A percentile compares a stretch with the other conserved stretches of the same genome.
Evolutionary conservation across 2,329 filamentous ascomycete genomes (phyloP).

Genomic region (Ascochyta rabiei): DNA sequence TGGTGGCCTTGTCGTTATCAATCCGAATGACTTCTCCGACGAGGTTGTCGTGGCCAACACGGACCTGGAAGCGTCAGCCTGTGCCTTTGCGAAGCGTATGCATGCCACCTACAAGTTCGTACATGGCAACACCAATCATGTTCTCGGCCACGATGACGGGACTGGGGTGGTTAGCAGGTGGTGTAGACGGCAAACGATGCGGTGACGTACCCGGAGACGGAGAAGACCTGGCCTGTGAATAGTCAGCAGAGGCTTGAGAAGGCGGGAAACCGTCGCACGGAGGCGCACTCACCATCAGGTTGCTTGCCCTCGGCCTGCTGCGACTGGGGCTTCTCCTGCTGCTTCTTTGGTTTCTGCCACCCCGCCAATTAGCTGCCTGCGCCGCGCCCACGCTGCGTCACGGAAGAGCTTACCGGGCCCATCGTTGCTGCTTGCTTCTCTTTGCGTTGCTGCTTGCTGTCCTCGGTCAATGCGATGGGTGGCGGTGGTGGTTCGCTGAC

Average conservation of each 20-base stretch:
- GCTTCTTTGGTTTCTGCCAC: constrained; percentile 41
- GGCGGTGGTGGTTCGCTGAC: constrained; percentile 30
- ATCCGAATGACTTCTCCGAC: constrained; percentile 99
- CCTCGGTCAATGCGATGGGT: constrained; percentile 29
- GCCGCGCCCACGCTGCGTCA: neutral
- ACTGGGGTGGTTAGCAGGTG: constrained; percentile 49
- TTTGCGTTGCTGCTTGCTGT: constrained; percentile 21
- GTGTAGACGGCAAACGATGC: constrained; percentile 16
- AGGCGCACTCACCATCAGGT: constrained; percentile 12
- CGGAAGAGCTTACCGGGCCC: constrained; percentile 44
- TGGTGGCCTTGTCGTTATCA: constrained; percentile 91
- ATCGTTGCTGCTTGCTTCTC: constrained; percentile 36
- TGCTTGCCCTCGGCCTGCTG: constrained; percentile 56
- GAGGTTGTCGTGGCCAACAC: constrained; percentile 88
- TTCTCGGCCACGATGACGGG: constrained; percentile 97
- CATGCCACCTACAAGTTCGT: constrained; percentile 78
- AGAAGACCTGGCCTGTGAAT: constrained; percentile 66
- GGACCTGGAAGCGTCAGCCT: constrained; percentile 64
- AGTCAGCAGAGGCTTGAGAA: constrained; percentile 21
- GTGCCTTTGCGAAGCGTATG: neutral
- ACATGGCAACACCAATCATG: constrained; percentile 99
- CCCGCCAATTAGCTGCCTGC: constrained; percentile 35
- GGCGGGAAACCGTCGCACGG: too few relatives aligned
- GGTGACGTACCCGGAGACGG: constrained; percentile 65
- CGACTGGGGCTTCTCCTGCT: constrained; percentile 42